A percentile compares a stretch with the other conserved stretches of the same genome.
phyloP scores from a whole-genome alignment of 1,284 basidiomycete genomes.

The Trichosporon sp. region DNA sequence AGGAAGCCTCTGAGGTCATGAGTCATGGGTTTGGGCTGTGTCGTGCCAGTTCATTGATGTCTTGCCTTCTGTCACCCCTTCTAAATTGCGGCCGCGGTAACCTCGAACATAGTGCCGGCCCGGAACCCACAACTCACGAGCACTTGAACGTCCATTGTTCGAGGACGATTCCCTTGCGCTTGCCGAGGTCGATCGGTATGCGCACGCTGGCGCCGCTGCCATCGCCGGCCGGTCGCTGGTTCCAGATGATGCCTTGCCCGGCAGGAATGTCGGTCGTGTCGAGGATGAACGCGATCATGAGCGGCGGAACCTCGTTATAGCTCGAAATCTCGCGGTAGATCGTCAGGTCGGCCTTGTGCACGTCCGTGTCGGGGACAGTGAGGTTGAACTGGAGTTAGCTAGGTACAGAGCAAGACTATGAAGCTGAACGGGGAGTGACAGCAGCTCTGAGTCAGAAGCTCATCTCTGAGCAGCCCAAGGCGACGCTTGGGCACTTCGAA shows the following conservation, averaged over 20 bases:
- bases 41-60: background rate
- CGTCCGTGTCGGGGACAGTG: conserved; percentile 49
- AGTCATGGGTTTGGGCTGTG: background rate
- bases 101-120: background rate
- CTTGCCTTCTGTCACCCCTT: background rate
- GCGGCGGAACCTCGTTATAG: conserved; percentile 48
- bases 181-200: conserved; percentile 42
- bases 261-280: conserved; percentile 52
- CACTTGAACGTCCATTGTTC: conserved; percentile 55
- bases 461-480: background rate
- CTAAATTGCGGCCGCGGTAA: background rate
- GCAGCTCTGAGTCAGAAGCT: background rate
- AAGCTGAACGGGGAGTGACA: background rate
- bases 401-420: background rate
- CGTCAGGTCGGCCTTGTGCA: conserved; percentile 50
- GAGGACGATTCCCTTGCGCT: conserved; percentile 47
- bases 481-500: background rate
- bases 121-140: conserved; percentile 36
- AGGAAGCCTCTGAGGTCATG: background rate
- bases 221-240: conserved; percentile 24
- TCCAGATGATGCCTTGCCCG: conserved; percentile 51
- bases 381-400: conserved; percentile 51
- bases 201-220: conserved; percentile 31
- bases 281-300: conserved; percentile 54
- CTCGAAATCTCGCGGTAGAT: conserved; percentile 49